Evolutionary conservation across 164 flowering plant genomes (phyloP).

Genomic region (Annona cherimola): DNA sequence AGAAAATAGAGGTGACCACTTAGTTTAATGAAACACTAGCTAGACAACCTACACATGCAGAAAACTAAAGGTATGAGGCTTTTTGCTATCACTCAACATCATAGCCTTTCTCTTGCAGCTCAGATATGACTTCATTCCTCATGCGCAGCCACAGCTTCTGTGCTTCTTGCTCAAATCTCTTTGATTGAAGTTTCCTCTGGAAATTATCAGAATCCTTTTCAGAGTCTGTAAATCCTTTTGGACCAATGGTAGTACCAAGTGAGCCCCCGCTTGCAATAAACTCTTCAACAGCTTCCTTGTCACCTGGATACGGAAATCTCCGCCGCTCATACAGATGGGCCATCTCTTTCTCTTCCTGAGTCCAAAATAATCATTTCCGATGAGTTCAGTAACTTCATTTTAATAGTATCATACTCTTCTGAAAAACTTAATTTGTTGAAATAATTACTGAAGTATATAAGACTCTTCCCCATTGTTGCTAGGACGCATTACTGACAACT

Average conservation of each 20-base stretch:
- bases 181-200: slow-evolving; percentile 44
- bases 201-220: slow-evolving; percentile 32
- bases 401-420: not conserved
- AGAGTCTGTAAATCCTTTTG: slow-evolving; percentile 57
- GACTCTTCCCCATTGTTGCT: not conserved
- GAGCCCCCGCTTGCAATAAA: slow-evolving; percentile 78
- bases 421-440: not conserved
- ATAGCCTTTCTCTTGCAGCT: slow-evolving; percentile 82
- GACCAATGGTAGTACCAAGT: slow-evolving; percentile 77
- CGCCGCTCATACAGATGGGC: slow-evolving; percentile 78
- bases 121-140: slow-evolving; percentile 80
- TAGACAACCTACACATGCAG: too few relatives aligned
- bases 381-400: not conserved
- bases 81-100: slow-evolving; percentile 49
- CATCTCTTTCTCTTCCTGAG: slow-evolving; percentile 69
- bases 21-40: too few relatives aligned
- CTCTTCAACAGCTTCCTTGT: slow-evolving; percentile 78
- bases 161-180: slow-evolving; percentile 72
- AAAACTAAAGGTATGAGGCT: too few relatives aligned
- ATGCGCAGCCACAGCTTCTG: slow-evolving; percentile 77
- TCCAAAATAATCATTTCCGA: not conserved
- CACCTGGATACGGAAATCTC: slow-evolving; percentile 87
- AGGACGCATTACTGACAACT: not conserved
- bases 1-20: too few relatives aligned
- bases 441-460: too few relatives aligned